Conservation (phyloP, 2,329 filamentous ascomycete species). For the Cryphonectria nitschkei region DNA sequence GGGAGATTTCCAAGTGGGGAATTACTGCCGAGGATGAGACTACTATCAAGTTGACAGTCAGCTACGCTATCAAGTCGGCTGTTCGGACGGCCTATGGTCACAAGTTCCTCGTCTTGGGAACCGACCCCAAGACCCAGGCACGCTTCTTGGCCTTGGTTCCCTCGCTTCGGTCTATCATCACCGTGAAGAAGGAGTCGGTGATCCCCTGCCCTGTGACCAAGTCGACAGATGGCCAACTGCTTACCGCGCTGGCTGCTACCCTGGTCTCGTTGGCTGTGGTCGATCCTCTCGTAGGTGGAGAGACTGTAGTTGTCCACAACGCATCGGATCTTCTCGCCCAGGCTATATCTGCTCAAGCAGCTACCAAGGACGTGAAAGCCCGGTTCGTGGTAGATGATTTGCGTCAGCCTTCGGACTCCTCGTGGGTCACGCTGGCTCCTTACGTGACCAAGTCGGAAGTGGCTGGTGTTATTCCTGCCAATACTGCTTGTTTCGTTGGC, state of each 20-base stretch:
- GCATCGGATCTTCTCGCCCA: not conserved
- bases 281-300: constrained; percentile 1
- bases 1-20: not conserved
- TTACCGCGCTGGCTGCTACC: not conserved
- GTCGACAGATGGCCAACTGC: not conserved
- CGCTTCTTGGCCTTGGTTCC: not conserved
- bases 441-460: not conserved
- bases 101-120: not conserved
- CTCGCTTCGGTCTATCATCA: not conserved
- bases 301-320: constrained; percentile 26
- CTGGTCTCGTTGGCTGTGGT: constrained; percentile 17
- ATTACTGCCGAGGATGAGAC: not conserved
- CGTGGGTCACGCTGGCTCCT: not conserved
- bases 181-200: not conserved
- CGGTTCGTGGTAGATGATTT: not conserved
- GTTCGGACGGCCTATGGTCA: not conserved
- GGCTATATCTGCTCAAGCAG: constrained; percentile 1
- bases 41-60: not conserved
- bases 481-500: not conserved
- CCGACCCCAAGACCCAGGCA: not conserved
- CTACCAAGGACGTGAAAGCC: not conserved
- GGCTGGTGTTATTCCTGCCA: not conserved
- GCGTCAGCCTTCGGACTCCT: not conserved
- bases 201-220: not conserved
- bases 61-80: not conserved